phyloP scores from a whole-genome alignment of 345 rosid species.

The Brassica juncea region DNA sequence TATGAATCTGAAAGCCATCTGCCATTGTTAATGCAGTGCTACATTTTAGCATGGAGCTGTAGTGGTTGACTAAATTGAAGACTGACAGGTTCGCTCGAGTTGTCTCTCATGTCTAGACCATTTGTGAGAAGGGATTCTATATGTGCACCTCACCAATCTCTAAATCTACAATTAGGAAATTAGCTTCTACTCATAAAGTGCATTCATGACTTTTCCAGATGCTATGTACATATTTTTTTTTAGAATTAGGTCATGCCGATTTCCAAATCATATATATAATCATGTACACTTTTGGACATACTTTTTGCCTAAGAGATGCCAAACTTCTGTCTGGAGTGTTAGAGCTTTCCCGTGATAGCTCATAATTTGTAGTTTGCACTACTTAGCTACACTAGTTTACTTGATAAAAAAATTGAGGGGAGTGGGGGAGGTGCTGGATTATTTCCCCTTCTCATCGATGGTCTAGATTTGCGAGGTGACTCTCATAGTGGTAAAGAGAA shows the following conservation, averaged over 20 bases:
- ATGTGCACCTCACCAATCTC: conserved; percentile 49
- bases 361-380: background rate
- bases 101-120: conserved; percentile 53
- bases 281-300: conserved; percentile 28
- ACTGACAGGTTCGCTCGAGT: conserved; percentile 52
- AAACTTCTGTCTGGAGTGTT: background rate
- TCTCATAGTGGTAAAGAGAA: conserved; percentile 26
- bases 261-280: conserved; percentile 64
- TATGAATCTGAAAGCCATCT: conserved; percentile 34
- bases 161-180: conserved; percentile 40
- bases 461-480: conserved; percentile 40
- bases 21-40: conserved; percentile 52
- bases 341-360: background rate
- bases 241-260: conserved; percentile 55
- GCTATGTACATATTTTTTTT: conserved; percentile 36
- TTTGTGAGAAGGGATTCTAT: conserved; percentile 44
- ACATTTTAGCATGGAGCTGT: conserved; percentile 40
- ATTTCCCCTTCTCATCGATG: conserved; percentile 42
- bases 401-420: background rate
- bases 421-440: conserved; percentile 9
- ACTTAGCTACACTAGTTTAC: conserved; percentile 3
- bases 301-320: background rate
- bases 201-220: conserved; percentile 41
- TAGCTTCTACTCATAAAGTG: background rate
- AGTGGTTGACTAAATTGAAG: conserved; percentile 75